phyloP scores from a whole-genome alignment of 1,139 yeast genomes.

The Zygotorulaspora mrakii region DNA sequence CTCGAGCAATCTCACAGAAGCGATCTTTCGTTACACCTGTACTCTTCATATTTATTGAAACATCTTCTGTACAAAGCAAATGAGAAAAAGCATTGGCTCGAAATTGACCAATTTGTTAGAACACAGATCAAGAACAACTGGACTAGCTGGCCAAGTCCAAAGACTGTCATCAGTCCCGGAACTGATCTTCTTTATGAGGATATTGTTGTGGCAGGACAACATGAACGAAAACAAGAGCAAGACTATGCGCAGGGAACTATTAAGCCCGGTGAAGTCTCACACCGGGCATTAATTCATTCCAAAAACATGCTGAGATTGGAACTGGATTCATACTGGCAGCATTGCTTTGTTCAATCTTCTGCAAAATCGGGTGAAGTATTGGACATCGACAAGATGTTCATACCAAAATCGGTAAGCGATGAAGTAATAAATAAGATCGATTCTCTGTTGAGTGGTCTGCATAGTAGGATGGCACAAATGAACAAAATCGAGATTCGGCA shows the following conservation, averaged over 20 bases:
- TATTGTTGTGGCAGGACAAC: constrained; percentile 4
- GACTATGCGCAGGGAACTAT: constrained; percentile 5
- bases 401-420: constrained; percentile 23
- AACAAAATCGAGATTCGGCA: constrained; percentile 25
- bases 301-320: constrained; percentile 28
- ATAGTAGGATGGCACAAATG: constrained; percentile 27
- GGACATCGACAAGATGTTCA: constrained; percentile 27
- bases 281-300: constrained; percentile 26
- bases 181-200: constrained; percentile 30
- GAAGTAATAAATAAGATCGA: constrained; percentile 28
- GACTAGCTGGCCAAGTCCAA: constrained; percentile 35
- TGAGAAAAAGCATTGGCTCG: constrained; percentile 26
- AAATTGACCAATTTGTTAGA: constrained; percentile 27
- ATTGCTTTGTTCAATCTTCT: constrained; percentile 22
- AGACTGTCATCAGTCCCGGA: constrained; percentile 31
- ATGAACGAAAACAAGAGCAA: constrained; percentile 20
- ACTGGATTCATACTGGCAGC: constrained; percentile 32
- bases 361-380: constrained; percentile 15
- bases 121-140: constrained; percentile 32
- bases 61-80: constrained; percentile 29
- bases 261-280: constrained; percentile 27
- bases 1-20: constrained; percentile 32
- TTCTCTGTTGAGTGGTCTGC: constrained; percentile 29
- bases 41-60: constrained; percentile 33
- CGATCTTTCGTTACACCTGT: constrained; percentile 33